phyloP scores from a whole-genome alignment of 192 early-diverging fungal genomes.

The Obelidium mucronatum region DNA sequence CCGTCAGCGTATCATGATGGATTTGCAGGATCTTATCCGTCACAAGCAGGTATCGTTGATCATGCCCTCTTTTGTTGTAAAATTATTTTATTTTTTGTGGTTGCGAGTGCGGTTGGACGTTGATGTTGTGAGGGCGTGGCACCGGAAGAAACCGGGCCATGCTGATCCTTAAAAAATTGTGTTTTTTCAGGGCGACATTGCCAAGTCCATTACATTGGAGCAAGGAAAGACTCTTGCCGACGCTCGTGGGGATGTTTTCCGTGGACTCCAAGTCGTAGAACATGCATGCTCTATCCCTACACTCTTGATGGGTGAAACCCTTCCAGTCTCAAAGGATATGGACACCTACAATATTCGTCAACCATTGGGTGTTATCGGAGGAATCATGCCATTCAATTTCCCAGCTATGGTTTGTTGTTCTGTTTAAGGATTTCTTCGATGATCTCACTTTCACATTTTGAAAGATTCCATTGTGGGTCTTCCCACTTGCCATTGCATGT shows the following conservation, averaged over 20 bases:
- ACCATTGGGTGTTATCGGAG: conserved; percentile 90
- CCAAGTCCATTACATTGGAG: conserved; percentile 82
- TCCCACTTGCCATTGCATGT: conserved; percentile 91
- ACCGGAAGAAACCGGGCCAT: background rate
- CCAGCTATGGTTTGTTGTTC: conserved; percentile 80
- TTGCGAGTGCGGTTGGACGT: too few species aligned
- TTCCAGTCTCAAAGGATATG: conserved; percentile 91
- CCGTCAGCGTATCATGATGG: conserved; percentile 90
- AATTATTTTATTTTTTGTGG: too few species aligned
- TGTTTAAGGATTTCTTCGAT: background rate
- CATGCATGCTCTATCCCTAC: conserved; percentile 80
- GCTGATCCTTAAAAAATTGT: background rate
- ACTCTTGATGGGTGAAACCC: conserved; percentile 79
- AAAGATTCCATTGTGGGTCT: conserved; percentile 82
- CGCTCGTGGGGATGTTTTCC: conserved; percentile 63
- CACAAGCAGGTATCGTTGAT: conserved; percentile 61
- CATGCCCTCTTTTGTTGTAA: too few species aligned
- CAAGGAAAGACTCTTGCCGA: conserved; percentile 95
- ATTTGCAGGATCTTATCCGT: conserved; percentile 86
- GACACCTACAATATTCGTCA: conserved; percentile 94
- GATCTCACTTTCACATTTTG: conserved; percentile 49
- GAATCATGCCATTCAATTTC: conserved; percentile 97
- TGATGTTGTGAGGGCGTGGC: background rate
- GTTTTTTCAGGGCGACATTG: conserved; percentile 66
- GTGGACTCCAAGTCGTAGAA: conserved; percentile 67